These are phyloP conservation scores for Taphrina flavorubra DNA, from an alignment of 1,139 yeast genomes.

Conservation along the genomic window DNA sequence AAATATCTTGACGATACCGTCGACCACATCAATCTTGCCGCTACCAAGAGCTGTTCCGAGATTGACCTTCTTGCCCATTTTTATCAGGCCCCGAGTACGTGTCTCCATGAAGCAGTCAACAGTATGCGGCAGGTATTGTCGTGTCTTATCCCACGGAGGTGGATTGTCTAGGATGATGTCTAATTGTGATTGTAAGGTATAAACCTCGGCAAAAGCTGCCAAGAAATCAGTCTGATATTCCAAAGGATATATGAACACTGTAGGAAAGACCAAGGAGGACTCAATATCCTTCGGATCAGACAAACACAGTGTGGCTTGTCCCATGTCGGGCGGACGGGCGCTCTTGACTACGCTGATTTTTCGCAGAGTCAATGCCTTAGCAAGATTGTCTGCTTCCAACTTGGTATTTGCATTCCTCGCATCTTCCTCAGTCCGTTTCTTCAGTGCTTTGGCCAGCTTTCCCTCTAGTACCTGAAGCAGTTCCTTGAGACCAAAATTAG, in stretches of 20 bases:
- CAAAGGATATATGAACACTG: conserved; percentile 80
- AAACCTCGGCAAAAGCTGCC: conserved; percentile 72
- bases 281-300: conserved; percentile 77
- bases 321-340: conserved; percentile 41
- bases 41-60: conserved; percentile 63
- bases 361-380: conserved; percentile 34
- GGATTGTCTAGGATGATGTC: conserved; percentile 65
- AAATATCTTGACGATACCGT: conserved; percentile 72
- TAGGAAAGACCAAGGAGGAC: conserved; percentile 80
- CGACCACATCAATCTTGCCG: conserved; percentile 71
- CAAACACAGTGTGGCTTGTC: conserved; percentile 56
- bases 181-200: conserved; percentile 56
- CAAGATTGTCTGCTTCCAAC: conserved; percentile 29
- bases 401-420: conserved; percentile 51
- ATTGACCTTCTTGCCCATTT: conserved; percentile 78
- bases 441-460: conserved; percentile 47
- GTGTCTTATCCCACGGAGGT: conserved; percentile 69
- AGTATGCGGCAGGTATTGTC: conserved; percentile 62
- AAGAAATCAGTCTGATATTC: conserved; percentile 83
- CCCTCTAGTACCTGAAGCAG: conserved; percentile 49
- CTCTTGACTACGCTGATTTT: conserved; percentile 39
- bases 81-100: conserved; percentile 67
- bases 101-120: conserved; percentile 85
- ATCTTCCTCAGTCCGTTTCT: conserved; percentile 50
- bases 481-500: conserved; percentile 53